Evolutionary conservation across 1,284 basidiomycete genomes (phyloP).

Genomic region (Fomitiporia mediterranea): DNA sequence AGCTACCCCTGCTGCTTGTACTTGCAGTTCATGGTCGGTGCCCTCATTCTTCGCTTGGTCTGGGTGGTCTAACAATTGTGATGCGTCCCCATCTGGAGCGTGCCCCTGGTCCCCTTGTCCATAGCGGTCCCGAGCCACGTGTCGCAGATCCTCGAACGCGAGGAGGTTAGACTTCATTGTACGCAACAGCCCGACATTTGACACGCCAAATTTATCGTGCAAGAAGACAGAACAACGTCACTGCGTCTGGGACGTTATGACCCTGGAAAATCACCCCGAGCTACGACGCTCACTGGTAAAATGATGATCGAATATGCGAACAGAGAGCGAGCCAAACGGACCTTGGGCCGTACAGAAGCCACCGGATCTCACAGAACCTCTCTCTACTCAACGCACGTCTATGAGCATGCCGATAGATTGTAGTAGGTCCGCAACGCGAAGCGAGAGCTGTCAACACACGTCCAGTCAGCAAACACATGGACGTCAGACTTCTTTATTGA

Average conservation of each 20-base stretch:
- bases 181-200: slow-evolving; percentile 14
- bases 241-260: slow-evolving; percentile 28
- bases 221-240: slow-evolving; percentile 31
- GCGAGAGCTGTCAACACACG: slow-evolving; percentile 29
- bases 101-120: background rate
- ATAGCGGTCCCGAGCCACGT: background rate
- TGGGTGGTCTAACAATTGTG: background rate
- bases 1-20: background rate
- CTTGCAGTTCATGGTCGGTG: background rate
- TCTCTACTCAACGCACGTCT: slow-evolving; percentile 33
- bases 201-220: slow-evolving; percentile 23
- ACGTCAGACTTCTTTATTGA: background rate
- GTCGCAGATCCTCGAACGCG: slow-evolving; percentile 8
- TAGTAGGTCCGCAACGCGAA: slow-evolving; percentile 34
- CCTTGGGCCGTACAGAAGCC: slow-evolving; percentile 34
- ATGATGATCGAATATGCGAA: slow-evolving; percentile 28
- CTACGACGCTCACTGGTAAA: slow-evolving; percentile 29
- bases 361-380: slow-evolving; percentile 32
- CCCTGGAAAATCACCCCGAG: slow-evolving; percentile 27
- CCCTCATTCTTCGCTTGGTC: background rate
- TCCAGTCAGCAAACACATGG: background rate
- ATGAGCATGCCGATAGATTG: slow-evolving; percentile 34
- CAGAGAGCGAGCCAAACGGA: slow-evolving; percentile 21
- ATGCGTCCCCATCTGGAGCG: slow-evolving; percentile 1
- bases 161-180: slow-evolving; percentile 11